Base-by-base conservation (phyloP, 192 early-diverging fungal species). In the Backusella circina region DNA sequence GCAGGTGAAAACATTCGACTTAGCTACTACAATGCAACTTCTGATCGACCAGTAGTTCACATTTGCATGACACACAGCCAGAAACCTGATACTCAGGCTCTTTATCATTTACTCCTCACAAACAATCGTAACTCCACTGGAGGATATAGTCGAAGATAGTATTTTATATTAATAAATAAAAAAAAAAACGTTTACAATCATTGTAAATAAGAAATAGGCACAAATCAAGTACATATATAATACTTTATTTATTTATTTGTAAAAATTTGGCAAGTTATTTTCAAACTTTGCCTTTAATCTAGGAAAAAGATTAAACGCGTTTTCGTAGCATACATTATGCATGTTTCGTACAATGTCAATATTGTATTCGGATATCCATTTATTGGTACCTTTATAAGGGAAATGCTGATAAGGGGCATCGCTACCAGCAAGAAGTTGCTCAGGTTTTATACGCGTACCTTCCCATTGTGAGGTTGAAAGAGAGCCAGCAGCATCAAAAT, bases 1-100 rank as follows among this genome's bases (percentile, higher is more conserved):
- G 83, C 88, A 15, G 90, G 88, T 10, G 78, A 82, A 54, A 89
- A 91, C 77, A 83, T 94, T 69, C 84, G 89, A 13, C 41, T 82
- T 21, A 70, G 70, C 5, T 76, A 82, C 33, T 78, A 77, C 37
- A 75, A 75, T 71, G 73, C 36, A 13, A 31, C 31, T 54, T 61
- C 54, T 28, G 54, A 61, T 23, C 54, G 54, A 61, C 54, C 54
- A 61, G 70, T 72, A 39, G 72, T 82, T 1, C 77, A 82, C 38
- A 64, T 73, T 37, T 75, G 76, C 61, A 82, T 82, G 80, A 72
- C 41, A 23, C 71, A 82, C 28, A 61, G n/a, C 4, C 71, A 73
- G 15, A 74, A 69, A 57, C 75, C 75, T 50, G 80, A 79, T 73
- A 54, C 54, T 10, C 77, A 79, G 18, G 50, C 51, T 4, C 65